A percentile compares a stretch with the other conserved stretches of the same genome.
Evolutionary conservation across 768 basidiomycete species (phyloP).

Genomic region (Rossbeevera mucosa): DNA sequence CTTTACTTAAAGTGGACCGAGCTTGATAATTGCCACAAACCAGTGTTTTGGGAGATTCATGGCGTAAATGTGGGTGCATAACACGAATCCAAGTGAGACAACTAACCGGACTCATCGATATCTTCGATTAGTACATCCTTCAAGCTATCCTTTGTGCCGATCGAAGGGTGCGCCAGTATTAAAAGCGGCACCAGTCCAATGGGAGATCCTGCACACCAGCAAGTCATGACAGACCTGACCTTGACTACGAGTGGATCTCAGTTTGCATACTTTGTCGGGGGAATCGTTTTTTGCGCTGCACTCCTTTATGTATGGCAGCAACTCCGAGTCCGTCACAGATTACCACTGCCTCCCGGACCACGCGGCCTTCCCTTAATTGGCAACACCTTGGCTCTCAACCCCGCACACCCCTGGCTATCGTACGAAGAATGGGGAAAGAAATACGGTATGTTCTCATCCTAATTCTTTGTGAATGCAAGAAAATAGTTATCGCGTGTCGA

Average conservation of each 20-base stretch:
- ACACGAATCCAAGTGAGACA: not conserved
- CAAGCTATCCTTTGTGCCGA: not conserved
- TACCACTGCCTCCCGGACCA: constrained; percentile 48
- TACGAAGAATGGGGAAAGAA: constrained; percentile 32
- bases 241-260: not conserved
- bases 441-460: constrained; percentile 22
- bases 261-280: constrained; percentile 3
- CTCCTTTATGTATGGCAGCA: constrained; percentile 13
- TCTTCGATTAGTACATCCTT: not conserved
- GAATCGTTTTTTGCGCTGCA: constrained; percentile 1
- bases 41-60: no score
- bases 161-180: not conserved
- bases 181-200: not conserved
- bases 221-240: not conserved
- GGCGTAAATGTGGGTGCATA: not conserved
- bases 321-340: constrained; percentile 8
- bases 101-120: not conserved
- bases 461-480: not conserved
- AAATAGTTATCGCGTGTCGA: not conserved
- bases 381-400: constrained; percentile 18
- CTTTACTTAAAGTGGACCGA: no score
- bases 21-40: no score
- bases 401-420: constrained; percentile 27
- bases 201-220: not conserved
- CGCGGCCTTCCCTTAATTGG: constrained; percentile 38